Evolutionary conservation across 768 basidiomycete genomes (phyloP), one percentile per base, ranked within the genome.

Genomic region (Saitozyma podzolica): DNA sequence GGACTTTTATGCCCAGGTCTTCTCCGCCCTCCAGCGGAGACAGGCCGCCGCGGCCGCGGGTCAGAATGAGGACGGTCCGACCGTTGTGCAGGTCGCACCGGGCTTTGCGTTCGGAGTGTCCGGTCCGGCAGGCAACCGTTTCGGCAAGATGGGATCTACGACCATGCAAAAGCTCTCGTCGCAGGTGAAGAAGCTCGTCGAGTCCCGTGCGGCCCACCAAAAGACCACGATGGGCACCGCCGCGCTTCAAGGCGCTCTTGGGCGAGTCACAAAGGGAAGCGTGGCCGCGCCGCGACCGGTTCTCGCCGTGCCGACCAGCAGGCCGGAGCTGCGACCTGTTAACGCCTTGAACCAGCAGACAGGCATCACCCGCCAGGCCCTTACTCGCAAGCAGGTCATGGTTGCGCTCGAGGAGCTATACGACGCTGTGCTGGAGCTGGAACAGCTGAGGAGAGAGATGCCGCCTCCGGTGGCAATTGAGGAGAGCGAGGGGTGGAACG

Each of bases 1-100:
- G 66, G 96, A 99, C 78, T 99, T 97, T 78, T 99, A 99, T 74
- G 96, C 93, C 10, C 94, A 98, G 80, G 93, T 97, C 2, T 93
- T 91, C 75, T 88, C 90, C 45, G 90, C 91, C 0, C 86, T 95
- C 61, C 73, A 91, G 56, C 87, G 92, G 86, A 89, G 60, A 80
- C 90, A 83, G 88, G 89, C 58, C 81, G 64, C 61, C 7, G 48
- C 43, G 56, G 90, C 60, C 57, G 87, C 55, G 88, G 61, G 48
- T 0, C 56, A 90, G 54, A 86, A 42, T 1, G 66, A 49, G 3
- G 66, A 68, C 6, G 63, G 66, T 4, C 73, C 72, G 1, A 65
- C 89, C 13, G 89, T 96, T 6, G 81, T 96, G 56, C 91, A 91
- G 72, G 91, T 96, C 68, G 87, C 89, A 20, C 87, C 87, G 20